A percentile compares a stretch with the other conserved stretches of the same genome.
Evolutionary conservation across 768 basidiomycete species (phyloP).

Genomic region (Psilocybe azurescens): DNA sequence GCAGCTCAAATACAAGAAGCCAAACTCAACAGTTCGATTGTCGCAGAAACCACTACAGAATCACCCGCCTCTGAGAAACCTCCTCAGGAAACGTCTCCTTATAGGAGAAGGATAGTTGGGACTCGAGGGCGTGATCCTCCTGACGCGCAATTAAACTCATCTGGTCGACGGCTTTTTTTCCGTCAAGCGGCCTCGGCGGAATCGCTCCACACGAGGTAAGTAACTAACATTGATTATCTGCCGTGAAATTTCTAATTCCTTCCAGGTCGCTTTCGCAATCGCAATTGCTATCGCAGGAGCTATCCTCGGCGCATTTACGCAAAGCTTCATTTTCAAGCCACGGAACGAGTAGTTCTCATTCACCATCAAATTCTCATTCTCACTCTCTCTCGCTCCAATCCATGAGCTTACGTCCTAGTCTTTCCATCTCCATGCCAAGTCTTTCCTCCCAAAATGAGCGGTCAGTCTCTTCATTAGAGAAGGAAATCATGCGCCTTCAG

Average conservation of each 20-base stretch:
- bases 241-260: slow-evolving; percentile 18
- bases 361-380: slow-evolving; percentile 68
- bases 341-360: slow-evolving; percentile 67
- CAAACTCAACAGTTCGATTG: slow-evolving; percentile 62
- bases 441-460: slow-evolving; percentile 60
- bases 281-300: slow-evolving; percentile 96
- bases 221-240: slow-evolving; percentile 14
- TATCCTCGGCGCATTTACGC: slow-evolving; percentile 87
- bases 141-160: slow-evolving; percentile 52
- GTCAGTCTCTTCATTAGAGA: slow-evolving; percentile 84
- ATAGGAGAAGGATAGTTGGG: slow-evolving; percentile 59
- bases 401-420: slow-evolving; percentile 52
- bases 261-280: slow-evolving; percentile 90
- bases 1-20: slow-evolving; percentile 90
- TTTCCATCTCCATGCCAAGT: slow-evolving; percentile 60
- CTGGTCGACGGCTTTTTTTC: slow-evolving; percentile 81
- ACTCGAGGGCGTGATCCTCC: slow-evolving; percentile 54
- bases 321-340: slow-evolving; percentile 81
- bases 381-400: slow-evolving; percentile 49
- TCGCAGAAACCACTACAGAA: slow-evolving; percentile 38
- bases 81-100: slow-evolving; percentile 39
- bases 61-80: slow-evolving; percentile 49
- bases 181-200: slow-evolving; percentile 86
- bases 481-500: slow-evolving; percentile 95
- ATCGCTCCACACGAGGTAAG: slow-evolving; percentile 85